Percentiles rank a stretch among this genome's conserved stretches.
Evolutionary conservation across 2,329 filamentous ascomycete species (phyloP).

Genomic region (Fusarium tanahbumbuense): DNA sequence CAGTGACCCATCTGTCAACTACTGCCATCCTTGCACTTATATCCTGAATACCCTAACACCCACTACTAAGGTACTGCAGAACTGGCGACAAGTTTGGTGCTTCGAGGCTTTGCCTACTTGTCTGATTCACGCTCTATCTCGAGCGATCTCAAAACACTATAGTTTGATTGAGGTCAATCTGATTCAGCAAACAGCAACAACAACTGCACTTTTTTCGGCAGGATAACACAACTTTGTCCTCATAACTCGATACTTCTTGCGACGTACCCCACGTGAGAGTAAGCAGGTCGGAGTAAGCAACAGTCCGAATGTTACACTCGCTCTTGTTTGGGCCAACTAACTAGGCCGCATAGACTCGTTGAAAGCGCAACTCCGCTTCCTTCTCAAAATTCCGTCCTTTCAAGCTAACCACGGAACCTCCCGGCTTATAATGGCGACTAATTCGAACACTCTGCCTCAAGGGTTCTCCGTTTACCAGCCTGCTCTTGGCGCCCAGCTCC

Average conservation of each 20-base stretch:
- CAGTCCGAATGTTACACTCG: conserved; percentile 23
- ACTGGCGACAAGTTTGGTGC: conserved; percentile 35
- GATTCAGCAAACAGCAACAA: neutral
- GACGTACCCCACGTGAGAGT: conserved; percentile 32
- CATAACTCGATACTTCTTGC: neutral
- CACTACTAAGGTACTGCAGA: conserved; percentile 10
- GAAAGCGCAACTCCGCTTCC: conserved; percentile 12
- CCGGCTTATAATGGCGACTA: conserved; percentile 44
- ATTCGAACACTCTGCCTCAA: conserved; percentile 50
- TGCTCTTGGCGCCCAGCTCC: conserved; percentile 64
- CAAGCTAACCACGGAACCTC: conserved; percentile 20
- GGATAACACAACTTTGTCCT: neutral
- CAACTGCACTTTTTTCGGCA: neutral
- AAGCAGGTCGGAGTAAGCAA: conserved; percentile 43
- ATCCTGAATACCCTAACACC: conserved; percentile 3
- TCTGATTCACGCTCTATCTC: conserved; percentile 11
- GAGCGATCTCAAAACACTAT: conserved; percentile 26
- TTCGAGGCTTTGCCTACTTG: conserved; percentile 34
- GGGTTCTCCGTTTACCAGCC: conserved; percentile 72
- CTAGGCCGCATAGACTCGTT: conserved; percentile 5
- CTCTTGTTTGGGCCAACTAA: conserved; percentile 15
- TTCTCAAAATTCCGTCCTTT: conserved; percentile 22
- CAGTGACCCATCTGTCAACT: neutral
- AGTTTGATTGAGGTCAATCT: neutral
- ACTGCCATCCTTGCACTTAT: neutral